A percentile compares a stretch with the other conserved stretches of the same genome.
phyloP scores from a whole-genome alignment of 306 rosid genomes.

The Rosa rugosa region DNA sequence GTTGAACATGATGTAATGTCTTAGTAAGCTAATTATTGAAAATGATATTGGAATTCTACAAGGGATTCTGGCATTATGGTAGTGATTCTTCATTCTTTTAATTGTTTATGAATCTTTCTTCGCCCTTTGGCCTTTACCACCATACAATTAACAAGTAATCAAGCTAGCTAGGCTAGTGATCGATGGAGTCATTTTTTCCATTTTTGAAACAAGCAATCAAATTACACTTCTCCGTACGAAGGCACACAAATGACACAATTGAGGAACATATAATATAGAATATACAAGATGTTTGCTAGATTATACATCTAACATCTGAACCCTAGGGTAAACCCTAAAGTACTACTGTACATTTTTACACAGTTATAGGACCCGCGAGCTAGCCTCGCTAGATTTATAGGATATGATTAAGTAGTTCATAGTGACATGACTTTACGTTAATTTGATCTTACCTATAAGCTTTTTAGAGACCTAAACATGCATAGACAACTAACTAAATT shows the following conservation, averaged over 20 bases:
- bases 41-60: not conserved
- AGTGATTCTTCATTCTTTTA: not conserved
- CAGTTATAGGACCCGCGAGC: not conserved
- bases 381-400: not conserved
- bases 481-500: not conserved
- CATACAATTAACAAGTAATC: not conserved
- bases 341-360: not conserved
- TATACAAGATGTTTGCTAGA: too few relatives aligned
- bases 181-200: not conserved
- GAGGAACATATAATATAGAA: too few relatives aligned
- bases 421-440: not conserved
- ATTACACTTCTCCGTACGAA: not conserved
- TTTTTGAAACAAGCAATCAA: not conserved
- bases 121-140: not conserved
- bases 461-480: conserved; percentile 4
- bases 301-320: not conserved
- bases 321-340: not conserved
- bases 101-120: not conserved
- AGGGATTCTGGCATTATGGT: not conserved
- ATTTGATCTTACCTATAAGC: not conserved
- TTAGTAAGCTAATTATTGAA: not conserved
- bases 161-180: not conserved
- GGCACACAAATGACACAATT: not conserved
- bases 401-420: not conserved
- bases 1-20: not conserved